These are phyloP conservation scores for Candida andamanensis DNA, from an alignment of 805 yeast genomes.

Conservation along the genomic window DNA sequence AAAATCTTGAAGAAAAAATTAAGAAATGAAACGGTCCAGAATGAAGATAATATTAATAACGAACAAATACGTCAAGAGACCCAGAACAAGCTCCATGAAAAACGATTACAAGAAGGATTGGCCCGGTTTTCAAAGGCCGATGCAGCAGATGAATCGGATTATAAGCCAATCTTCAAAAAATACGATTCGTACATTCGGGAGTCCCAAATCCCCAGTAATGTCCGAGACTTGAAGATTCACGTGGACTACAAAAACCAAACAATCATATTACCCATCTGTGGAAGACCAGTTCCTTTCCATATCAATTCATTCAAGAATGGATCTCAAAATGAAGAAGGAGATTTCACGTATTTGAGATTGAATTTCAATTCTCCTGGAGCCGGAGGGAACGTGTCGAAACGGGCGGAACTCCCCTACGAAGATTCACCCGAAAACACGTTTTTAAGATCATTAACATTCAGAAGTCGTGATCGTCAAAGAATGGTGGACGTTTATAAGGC, in stretches of 20 bases:
- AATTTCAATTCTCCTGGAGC: conserved; percentile 93
- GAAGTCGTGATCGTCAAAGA: conserved; percentile 87
- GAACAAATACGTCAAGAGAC: conserved; percentile 77
- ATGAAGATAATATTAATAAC: conserved; percentile 60
- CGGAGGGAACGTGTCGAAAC: conserved; percentile 62
- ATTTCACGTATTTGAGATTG: conserved; percentile 81
- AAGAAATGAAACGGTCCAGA: conserved; percentile 67
- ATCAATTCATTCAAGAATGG: conserved; percentile 92
- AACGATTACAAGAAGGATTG: conserved; percentile 81
- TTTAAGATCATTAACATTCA: conserved; percentile 77
- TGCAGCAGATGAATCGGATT: conserved; percentile 58
- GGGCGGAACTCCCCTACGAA: conserved; percentile 85
- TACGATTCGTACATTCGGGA: conserved; percentile 94
- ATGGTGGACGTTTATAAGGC: conserved; percentile 86
- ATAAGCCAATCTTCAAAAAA: conserved; percentile 74
- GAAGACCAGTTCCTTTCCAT: conserved; percentile 97
- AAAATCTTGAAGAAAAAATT: conserved; percentile 73
- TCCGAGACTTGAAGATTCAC: conserved; percentile 77
- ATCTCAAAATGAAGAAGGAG: conserved; percentile 94
- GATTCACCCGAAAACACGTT: conserved; percentile 82
- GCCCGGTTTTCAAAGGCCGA: conserved; percentile 77
- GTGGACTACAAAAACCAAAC: conserved; percentile 88
- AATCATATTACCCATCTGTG: conserved; percentile 83
- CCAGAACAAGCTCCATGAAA: conserved; percentile 78
- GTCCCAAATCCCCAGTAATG: conserved; percentile 80